Percentiles rank a stretch among this genome's conserved stretches.
Evolutionary conservation across 2,329 filamentous ascomycete genomes (phyloP).

Genomic region (Colletotrichum eleusines): DNA sequence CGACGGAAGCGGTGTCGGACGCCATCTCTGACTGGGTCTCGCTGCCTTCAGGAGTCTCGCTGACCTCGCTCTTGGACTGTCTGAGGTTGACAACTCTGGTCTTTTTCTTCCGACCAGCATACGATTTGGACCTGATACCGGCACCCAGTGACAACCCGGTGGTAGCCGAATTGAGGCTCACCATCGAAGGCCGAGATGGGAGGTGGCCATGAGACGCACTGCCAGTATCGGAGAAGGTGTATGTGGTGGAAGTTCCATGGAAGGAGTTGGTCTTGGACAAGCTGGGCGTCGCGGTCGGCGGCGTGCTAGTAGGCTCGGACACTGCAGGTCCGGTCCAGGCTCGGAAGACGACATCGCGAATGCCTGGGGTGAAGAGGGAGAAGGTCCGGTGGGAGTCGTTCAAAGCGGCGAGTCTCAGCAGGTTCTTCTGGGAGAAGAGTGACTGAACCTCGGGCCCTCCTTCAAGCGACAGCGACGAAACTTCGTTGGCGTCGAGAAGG

Average conservation of each 20-base stretch:
- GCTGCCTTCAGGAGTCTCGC: constrained; percentile 64
- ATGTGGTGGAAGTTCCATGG: constrained; percentile 70
- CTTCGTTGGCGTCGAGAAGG: constrained; percentile 78
- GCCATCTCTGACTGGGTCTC: constrained; percentile 59
- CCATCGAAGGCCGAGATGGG: constrained; percentile 76
- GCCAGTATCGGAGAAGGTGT: constrained; percentile 79
- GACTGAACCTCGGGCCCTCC: constrained; percentile 85
- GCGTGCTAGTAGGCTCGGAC: constrained; percentile 65
- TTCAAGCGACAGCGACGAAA: constrained; percentile 83
- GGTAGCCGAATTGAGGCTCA: constrained; percentile 70
- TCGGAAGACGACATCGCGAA: constrained; percentile 89
- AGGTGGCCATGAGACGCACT: constrained; percentile 72
- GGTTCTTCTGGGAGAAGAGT: constrained; percentile 94
- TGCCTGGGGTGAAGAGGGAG: constrained; percentile 91
- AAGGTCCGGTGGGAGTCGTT: constrained; percentile 91
- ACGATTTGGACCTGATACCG: constrained; percentile 68
- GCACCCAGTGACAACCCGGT: constrained; percentile 74
- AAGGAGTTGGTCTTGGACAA: constrained; percentile 75
- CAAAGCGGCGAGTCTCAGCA: constrained; percentile 83
- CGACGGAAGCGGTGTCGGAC: constrained; percentile 67
- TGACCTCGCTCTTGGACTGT: constrained; percentile 67
- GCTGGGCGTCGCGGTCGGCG: constrained; percentile 62
- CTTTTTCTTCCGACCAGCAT: constrained; percentile 81
- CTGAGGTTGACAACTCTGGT: constrained; percentile 85
- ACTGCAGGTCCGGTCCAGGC: constrained; percentile 88